Conservation (phyloP, 345 rosid species). For the Dimocarpus longan region DNA sequence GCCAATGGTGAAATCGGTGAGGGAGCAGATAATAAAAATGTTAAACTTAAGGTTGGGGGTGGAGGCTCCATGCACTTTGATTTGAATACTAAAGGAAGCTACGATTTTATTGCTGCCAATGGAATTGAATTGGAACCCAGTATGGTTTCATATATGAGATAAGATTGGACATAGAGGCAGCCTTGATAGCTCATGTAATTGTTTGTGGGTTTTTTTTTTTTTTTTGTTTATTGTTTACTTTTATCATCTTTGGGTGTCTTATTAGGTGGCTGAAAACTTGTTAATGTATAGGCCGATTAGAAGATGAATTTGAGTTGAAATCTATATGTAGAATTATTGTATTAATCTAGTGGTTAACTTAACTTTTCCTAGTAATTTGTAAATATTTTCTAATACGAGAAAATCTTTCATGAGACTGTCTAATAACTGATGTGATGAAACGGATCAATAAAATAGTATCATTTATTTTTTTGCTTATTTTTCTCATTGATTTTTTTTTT, state of each 20-base stretch:
- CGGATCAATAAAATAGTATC: no score
- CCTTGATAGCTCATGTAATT: neutral
- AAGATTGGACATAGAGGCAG: neutral
- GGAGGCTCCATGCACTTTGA: conserved; percentile 48
- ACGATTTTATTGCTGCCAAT: conserved; percentile 44
- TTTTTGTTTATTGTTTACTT: no score
- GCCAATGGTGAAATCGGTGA: conserved; percentile 19
- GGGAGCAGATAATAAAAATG: conserved; percentile 29
- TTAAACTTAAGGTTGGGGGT: conserved; percentile 34
- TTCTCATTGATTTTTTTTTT: no score
- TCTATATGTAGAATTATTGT: neutral
- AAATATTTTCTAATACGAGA: no score
- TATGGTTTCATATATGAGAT: conserved; percentile 36
- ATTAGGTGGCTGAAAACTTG: neutral
- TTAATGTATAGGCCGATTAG: neutral
- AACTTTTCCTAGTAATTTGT: no score
- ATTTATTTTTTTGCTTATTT: no score
- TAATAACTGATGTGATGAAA: no score
- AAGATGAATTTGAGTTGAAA: neutral
- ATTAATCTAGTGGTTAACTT: neutral
- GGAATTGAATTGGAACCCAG: conserved; percentile 45
- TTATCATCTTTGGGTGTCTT: no score
- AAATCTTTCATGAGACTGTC: no score
- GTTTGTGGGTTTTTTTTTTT: no score
- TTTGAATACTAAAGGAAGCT: conserved; percentile 52